Base-by-base conservation (phyloP, 495 filamentous ascomycete species). In the Recurvomyces mirabilis region DNA sequence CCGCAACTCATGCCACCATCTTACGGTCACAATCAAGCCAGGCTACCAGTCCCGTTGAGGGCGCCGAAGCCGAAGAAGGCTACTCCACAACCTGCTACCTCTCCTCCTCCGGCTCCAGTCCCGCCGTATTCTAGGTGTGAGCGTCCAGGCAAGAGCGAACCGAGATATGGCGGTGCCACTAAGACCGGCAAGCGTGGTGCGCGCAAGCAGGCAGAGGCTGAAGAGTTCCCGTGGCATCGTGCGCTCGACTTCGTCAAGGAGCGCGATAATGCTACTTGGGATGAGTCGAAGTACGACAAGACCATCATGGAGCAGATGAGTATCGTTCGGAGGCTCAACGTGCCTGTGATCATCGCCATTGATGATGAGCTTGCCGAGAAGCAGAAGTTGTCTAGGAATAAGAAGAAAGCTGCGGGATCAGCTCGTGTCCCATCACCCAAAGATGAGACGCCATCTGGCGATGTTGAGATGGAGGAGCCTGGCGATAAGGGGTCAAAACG, bases 181-280 rank as follows among this genome's bases (percentile, higher is more conserved):
- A 46, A 46, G 24, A 36, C 34, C 1, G 47, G 29, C 18, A 37
- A 43, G 25, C 34, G 42, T 13, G 38, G 21, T 12, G 15, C 20
- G 2, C 46, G 51, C 9, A 39, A 24, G 22, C 41, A 44, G 12
- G 41, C 46, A 4, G 46, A 50, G 21, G 24, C 35, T 20, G 33
- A 50, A 3, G 30, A 41, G n/a, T 46, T 41, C 17, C 51, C 51
- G 2, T 54, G 51, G 51, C 35, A 49, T n/a, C 51, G 51, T 25
- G 6, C 46, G 18, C 2, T 54, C 13, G 47, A 54, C 26, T 54
- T 54, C 33, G n/a, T 12, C 3, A 20, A 26, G 15, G 41, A 23
- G 1, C 36, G 31, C 9, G 31, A 9, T 7, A 32, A 46, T 1
- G 39, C 46, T 1, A 26, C n/a, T 1, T 54, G 51, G 51, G 41